These are phyloP conservation scores for Aureobasidium subglaciale DNA, from an alignment of 2,329 filamentous ascomycete species.

Conservation along the genomic window DNA sequence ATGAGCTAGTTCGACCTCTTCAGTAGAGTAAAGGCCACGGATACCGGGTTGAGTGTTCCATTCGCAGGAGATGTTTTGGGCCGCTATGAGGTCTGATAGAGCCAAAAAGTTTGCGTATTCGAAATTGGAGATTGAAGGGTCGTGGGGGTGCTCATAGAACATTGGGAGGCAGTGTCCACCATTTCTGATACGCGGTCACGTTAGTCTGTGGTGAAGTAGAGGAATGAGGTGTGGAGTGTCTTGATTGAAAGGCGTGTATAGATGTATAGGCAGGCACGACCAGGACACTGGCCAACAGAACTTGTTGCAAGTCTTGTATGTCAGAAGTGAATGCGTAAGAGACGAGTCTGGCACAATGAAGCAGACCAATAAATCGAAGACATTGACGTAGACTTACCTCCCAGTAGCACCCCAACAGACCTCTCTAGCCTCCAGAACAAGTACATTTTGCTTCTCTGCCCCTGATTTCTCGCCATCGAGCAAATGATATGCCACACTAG, in stretches of 20 bases:
- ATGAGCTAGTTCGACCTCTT: conserved; percentile 48
- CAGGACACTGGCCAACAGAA: not conserved
- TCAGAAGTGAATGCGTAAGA: not conserved
- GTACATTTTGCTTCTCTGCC: conserved; percentile 38
- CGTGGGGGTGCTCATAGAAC: conserved; percentile 53
- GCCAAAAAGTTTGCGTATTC: conserved; percentile 62
- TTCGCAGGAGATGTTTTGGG: conserved; percentile 59
- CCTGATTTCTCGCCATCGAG: conserved; percentile 10
- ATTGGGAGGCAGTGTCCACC: conserved; percentile 65
- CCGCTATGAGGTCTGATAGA: conserved; percentile 51
- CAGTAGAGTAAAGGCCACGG: conserved; percentile 53
- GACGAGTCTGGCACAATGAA: not conserved
- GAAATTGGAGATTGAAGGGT: conserved; percentile 54
- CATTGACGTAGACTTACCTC: too few relatives aligned
- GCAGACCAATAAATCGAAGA: too few relatives aligned
- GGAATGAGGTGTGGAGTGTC: too few relatives aligned
- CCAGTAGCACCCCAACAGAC: conserved; percentile 79
- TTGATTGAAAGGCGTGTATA: not conserved
- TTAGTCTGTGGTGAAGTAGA: not conserved
- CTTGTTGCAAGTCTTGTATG: too few relatives aligned
- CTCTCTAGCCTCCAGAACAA: conserved; percentile 72
- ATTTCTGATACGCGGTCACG: conserved; percentile 26
- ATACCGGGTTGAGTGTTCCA: conserved; percentile 59
- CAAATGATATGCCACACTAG: conserved; percentile 58
- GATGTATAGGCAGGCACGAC: not conserved